Conservation (phyloP, 192 early-diverging fungal species). For the Backusella morwellensis region DNA sequence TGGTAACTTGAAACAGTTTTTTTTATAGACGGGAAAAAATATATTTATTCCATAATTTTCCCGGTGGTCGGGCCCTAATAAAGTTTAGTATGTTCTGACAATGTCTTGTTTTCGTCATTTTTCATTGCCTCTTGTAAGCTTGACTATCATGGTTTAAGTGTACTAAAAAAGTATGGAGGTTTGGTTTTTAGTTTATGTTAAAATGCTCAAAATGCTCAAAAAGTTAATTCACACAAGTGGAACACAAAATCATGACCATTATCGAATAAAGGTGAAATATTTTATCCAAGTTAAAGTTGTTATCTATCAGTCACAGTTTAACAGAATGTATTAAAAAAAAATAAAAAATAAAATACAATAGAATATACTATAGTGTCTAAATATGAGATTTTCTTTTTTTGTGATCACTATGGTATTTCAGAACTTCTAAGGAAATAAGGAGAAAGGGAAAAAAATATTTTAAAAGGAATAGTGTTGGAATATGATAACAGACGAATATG, state of each 20-base stretch:
- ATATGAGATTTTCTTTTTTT: neutral
- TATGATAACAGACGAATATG: neutral
- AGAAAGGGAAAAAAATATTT: neutral
- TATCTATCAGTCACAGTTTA: constrained; percentile 1
- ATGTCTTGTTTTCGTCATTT: neutral
- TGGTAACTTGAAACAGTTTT: neutral
- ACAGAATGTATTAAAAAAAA: neutral
- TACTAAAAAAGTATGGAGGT: neutral
- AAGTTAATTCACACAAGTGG: neutral
- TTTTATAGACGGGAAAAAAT: neutral
- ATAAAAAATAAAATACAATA: neutral
- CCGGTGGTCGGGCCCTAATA: neutral
- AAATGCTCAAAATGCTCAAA: neutral
- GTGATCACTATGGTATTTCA: neutral
- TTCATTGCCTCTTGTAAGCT: neutral
- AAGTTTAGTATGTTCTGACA: neutral
- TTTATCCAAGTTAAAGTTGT: neutral
- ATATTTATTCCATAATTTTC: neutral
- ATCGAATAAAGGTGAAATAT: neutral
- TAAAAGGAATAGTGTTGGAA: neutral
- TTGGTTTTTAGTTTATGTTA: neutral
- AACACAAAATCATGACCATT: neutral
- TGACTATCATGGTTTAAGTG: neutral
- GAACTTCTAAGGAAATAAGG: neutral
- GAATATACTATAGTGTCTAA: neutral